A percentile compares a stretch with the other conserved stretches of the same genome.
These are phyloP conservation scores for Solanum raphanifolium DNA, from an alignment of 257 asterid species.

Conservation along the genomic window DNA sequence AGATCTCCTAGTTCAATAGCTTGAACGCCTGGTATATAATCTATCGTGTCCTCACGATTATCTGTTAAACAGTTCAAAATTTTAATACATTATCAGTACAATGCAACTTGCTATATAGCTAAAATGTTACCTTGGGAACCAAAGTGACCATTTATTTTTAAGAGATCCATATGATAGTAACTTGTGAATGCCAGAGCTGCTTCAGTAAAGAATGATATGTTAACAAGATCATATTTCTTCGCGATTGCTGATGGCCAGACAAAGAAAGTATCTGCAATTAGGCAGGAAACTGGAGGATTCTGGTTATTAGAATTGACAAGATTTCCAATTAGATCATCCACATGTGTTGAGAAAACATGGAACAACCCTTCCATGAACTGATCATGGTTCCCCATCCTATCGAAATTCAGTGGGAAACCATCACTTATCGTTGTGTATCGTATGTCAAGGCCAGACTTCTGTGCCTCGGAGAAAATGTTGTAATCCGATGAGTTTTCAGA, in stretches of 20 bases:
- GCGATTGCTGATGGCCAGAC: slow-evolving; percentile 36
- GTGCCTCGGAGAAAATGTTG: slow-evolving; percentile 40
- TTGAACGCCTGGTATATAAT: slow-evolving; percentile 14
- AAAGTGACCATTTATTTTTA: slow-evolving; percentile 33
- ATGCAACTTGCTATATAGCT: neutral
- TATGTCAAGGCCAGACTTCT: slow-evolving; percentile 45
- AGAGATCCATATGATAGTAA: slow-evolving; percentile 36
- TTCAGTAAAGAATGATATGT: slow-evolving; percentile 54
- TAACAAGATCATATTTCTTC: slow-evolving; percentile 24
- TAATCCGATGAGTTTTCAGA: neutral
- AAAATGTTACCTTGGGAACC: slow-evolving; percentile 14
- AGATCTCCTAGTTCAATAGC: slow-evolving; percentile 4
- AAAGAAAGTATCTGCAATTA: slow-evolving; percentile 38
- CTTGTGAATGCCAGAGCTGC: slow-evolving; percentile 40
- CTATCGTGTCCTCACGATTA: slow-evolving; percentile 8
- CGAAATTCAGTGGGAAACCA: slow-evolving; percentile 37
- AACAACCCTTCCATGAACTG: slow-evolving; percentile 2
- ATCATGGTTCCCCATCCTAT: slow-evolving; percentile 16
- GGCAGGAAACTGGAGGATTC: slow-evolving; percentile 16
- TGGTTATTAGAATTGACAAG: neutral
- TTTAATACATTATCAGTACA: neutral
- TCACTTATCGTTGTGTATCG: slow-evolving; percentile 41
- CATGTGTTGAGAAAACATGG: slow-evolving; percentile 21
- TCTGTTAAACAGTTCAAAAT: neutral
- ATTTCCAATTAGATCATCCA: slow-evolving; percentile 26